A percentile compares a stretch with the other conserved stretches of the same genome.
phyloP scores from a whole-genome alignment of 495 filamentous ascomycete species.

The Penicillium lividum region DNA sequence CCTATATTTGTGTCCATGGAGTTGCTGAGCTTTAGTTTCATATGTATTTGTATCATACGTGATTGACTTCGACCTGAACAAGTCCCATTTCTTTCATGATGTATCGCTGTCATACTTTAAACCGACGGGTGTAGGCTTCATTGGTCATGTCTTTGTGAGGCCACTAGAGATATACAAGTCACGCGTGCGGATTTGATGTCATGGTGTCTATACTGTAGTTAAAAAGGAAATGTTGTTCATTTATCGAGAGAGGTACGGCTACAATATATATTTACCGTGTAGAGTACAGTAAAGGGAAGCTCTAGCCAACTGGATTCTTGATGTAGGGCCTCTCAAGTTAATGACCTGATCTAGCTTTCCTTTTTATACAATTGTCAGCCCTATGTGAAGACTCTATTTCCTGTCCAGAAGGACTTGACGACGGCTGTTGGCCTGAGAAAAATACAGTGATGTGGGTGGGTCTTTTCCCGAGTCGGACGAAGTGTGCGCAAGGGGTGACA shows the following conservation, averaged over 20 bases:
- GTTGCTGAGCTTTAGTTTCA: conserved; percentile 1
- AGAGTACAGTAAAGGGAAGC: neutral
- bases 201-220: neutral
- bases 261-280: neutral
- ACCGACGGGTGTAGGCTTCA: neutral
- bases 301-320: conserved; percentile 1
- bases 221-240: conserved; percentile 1
- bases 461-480: conserved; percentile 2
- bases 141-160: neutral
- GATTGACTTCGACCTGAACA: neutral
- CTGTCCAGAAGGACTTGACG: conserved; percentile 2
- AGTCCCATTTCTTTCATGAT: conserved; percentile 3
- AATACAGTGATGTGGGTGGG: conserved; percentile 4
- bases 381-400: neutral
- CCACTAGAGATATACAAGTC: neutral
- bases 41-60: conserved; percentile 3
- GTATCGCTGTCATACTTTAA: neutral
- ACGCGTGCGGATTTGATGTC: neutral
- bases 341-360: neutral
- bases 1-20: neutral
- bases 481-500: conserved; percentile 1
- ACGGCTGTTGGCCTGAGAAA: conserved; percentile 2
- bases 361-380: neutral
- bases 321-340: neutral
- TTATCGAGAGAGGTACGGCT: neutral